Evolutionary conservation across 192 early-diverging fungal genomes (phyloP), one percentile per base, ranked within the genome.

Genomic region (Funneliformis geosporum): DNA sequence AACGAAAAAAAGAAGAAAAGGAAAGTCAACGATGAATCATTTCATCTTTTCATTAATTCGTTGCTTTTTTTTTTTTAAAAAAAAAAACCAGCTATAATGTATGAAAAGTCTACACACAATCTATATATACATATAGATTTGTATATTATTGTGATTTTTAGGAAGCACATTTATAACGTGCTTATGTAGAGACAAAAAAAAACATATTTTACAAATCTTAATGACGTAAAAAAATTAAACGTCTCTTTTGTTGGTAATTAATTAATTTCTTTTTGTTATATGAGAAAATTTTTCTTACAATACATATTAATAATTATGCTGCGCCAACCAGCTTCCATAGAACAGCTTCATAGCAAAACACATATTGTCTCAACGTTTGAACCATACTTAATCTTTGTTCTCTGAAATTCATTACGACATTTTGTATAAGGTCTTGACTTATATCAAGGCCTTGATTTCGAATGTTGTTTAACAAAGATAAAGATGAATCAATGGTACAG

Each of bases 321-420:
- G 76, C 76, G 47, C 83, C 83, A 8, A 82, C 46, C 16, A 86
- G 18, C 60, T 81, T 82, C 91, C 91, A 93, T 65, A 84, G 78
- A 73, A 94, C 83, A 3, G 94, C 91, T 76, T 96, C 93, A 78
- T 96, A 94, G 82, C 93, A 94, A 80, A 94, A 95, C 27, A 88
- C 91, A 87, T 90, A 96, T 85, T 96, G 95, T 60, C 86, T 79
- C 47, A 92, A 79, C 3, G 92, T 93, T 83, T 96, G 95, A n/a
- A 96, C 95, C 89, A 94, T 92, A 12, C 87, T 86, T 42, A 96
- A 83, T 38, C 95, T 88, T 79, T 95, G 94, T 79, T 91, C 88
- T 76, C 95, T 84, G 80, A 96, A 90, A 8, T 85, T 83, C 44
- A 84, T 85, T 64, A 94, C 87, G 0, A 89, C 83, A 70, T 89